Base-by-base conservation (phyloP, 139 green algal species). In the Diplosphaera chodatii region DNA sequence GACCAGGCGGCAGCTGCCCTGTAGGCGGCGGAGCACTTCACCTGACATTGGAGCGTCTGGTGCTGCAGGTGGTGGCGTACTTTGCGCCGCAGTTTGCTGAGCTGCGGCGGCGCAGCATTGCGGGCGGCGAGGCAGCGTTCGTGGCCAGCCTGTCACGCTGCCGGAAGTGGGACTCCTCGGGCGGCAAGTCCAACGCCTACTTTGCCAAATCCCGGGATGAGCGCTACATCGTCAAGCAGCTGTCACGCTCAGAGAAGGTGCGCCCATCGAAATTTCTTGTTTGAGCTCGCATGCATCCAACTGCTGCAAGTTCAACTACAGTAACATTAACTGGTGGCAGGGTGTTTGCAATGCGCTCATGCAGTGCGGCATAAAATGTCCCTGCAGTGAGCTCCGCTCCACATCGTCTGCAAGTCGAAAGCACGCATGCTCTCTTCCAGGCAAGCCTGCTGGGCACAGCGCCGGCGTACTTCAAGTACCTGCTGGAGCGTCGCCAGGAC, bases 191-290 rank as follows among this genome's bases (percentile, higher is more conserved):
- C 33, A 87, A 88, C 20, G 87, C 90, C 1, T 98, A 94, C 81
- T 99, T 99, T 83, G 94, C 93, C 29, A 97, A 95, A 69, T 93
- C 83, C 5, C 68, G 71, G 21, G 89, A 96, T 81, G 87, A 96
- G 67, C 80, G 89, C 1, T 94, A 84, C 78, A 85, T 95, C 55
- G 77, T 94, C 63, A 95, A 95, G 83, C 80, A 85, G 65, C 71
- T 94, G 75, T 86, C 77, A 22, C 64, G 64, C 32, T 75, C 71
- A 32, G 84, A 89, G 74, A 83, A 78, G 56, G 68, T 59, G 48
- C 37, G 37, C 10, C 37, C 8, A n/a, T n/a, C n/a, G n/a, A n/a
- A n/a, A n/a, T n/a, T n/a, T n/a, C n/a, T n/a, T 48, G 10, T 48
- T 48, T 48, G 10, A 13, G 37, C 37, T 48, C 37, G 13, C 13